Conservation (phyloP, 2,329 filamentous ascomycete species). For the Hypoxylon sp. region DNA sequence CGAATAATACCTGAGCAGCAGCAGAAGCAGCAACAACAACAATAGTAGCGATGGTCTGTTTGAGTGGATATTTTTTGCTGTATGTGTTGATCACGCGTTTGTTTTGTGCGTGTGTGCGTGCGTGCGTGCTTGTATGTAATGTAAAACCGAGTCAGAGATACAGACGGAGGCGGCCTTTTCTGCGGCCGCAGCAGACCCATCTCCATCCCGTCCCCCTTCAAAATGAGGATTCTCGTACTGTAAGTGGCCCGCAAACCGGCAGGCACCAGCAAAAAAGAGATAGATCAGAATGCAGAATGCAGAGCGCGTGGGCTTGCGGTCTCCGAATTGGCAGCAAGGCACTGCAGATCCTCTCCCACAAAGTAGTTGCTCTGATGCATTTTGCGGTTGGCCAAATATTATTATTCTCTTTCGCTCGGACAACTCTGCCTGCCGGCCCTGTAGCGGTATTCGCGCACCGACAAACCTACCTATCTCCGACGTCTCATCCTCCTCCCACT, state of each 20-base stretch:
- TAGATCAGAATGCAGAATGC: slow-evolving; percentile 31
- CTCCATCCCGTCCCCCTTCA: slow-evolving; percentile 27
- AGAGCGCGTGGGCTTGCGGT: slow-evolving; percentile 36
- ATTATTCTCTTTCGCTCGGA: slow-evolving; percentile 21
- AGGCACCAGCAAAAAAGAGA: slow-evolving; percentile 35
- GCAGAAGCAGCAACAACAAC: neutral
- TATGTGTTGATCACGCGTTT: slow-evolving; percentile 24
- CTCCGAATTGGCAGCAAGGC: slow-evolving; percentile 33
- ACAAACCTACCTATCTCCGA: slow-evolving; percentile 36
- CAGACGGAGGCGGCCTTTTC: slow-evolving; percentile 23
- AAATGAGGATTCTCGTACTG: slow-evolving; percentile 37
- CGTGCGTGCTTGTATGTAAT: neutral
- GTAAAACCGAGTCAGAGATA: slow-evolving; percentile 9
- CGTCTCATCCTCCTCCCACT: slow-evolving; percentile 38
- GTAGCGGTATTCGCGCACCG: neutral
- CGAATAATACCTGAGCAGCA: slow-evolving; percentile 2
- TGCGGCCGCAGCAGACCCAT: slow-evolving; percentile 26
- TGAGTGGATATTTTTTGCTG: slow-evolving; percentile 1
- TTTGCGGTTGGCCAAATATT: slow-evolving; percentile 19
- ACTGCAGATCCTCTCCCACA: slow-evolving; percentile 34
- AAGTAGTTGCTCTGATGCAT: slow-evolving; percentile 14
- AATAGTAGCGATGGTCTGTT: neutral
- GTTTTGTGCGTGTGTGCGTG: slow-evolving; percentile 7
- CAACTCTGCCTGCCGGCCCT: neutral
- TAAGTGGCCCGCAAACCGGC: slow-evolving; percentile 26